phyloP scores from a whole-genome alignment of 2,329 filamentous ascomycete genomes.

The Penicillium sp. region DNA sequence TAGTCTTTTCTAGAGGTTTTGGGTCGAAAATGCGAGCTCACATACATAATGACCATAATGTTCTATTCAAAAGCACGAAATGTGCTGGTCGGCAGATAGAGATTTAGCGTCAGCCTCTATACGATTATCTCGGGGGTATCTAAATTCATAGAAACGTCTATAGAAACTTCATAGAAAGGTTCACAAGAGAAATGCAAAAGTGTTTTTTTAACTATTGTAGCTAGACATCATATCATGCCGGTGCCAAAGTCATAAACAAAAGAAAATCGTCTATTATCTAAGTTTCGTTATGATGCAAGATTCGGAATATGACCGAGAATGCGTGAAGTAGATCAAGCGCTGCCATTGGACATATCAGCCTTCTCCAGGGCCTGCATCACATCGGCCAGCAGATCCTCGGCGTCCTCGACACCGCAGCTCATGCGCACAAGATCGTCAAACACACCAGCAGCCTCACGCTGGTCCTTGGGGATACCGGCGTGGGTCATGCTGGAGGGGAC shows the following conservation, averaged over 20 bases:
- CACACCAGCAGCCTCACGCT: conserved; percentile 88
- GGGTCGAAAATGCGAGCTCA: too few relatives aligned
- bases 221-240: not conserved
- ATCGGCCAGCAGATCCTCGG: conserved; percentile 77
- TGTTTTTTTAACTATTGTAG: not conserved
- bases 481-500: conserved; percentile 96
- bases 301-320: conserved; percentile 3
- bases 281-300: conserved; percentile 15
- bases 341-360: conserved; percentile 59
- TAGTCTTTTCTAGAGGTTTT: too few relatives aligned
- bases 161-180: not conserved
- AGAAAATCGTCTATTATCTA: conserved; percentile 22
- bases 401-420: conserved; percentile 92
- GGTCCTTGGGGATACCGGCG: conserved; percentile 84
- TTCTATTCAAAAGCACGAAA: too few relatives aligned
- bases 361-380: conserved; percentile 77
- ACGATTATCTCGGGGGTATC: too few relatives aligned
- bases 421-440: conserved; percentile 92
- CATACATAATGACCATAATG: too few relatives aligned
- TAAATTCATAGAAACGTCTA: too few relatives aligned
- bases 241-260: conserved; percentile 2
- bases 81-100: too few relatives aligned
- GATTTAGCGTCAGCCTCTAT: too few relatives aligned
- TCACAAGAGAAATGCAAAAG: not conserved
- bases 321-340: conserved; percentile 11